These are phyloP conservation scores for Sutorius australiensis DNA, from an alignment of 768 basidiomycete species.

Conservation along the genomic window DNA sequence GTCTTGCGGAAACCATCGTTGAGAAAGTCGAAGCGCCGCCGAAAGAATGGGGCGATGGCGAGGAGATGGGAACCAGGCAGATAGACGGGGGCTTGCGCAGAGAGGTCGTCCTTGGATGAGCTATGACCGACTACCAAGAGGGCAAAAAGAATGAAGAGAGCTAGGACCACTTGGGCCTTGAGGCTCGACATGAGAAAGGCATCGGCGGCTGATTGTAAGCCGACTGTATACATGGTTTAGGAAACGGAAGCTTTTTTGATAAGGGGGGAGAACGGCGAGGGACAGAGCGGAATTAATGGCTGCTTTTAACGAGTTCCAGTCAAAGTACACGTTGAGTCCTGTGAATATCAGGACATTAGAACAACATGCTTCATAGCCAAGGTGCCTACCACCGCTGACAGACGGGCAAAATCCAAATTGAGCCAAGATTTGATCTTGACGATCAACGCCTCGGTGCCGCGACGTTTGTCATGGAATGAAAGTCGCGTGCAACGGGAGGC, in stretches of 20 bases:
- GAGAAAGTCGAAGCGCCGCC: conserved; percentile 65
- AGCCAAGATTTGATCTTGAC: conserved; percentile 16
- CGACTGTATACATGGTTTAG: conserved; percentile 40
- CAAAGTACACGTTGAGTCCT: conserved; percentile 23
- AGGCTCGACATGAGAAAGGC: conserved; percentile 34
- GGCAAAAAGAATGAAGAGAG: conserved; percentile 34
- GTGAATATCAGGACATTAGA: conserved; percentile 24
- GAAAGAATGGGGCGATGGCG: conserved; percentile 66
- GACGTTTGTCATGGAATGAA: conserved; percentile 9
- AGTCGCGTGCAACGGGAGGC: conserved; percentile 19
- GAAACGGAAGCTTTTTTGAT: conserved; percentile 26
- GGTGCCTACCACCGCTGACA: conserved; percentile 21
- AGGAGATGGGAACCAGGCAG: conserved; percentile 58
- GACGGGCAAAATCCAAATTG: conserved; percentile 12
- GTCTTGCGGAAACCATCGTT: conserved; percentile 68
- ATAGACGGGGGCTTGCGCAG: conserved; percentile 41
- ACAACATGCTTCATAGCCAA: conserved; percentile 19
- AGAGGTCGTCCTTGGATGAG: conserved; percentile 44
- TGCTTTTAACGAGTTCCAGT: conserved; percentile 21
- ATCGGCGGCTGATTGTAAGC: conserved; percentile 37
- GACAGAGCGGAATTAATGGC: conserved; percentile 20
- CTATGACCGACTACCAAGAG: conserved; percentile 36
- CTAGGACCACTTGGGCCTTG: conserved; percentile 33
- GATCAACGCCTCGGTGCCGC: conserved; percentile 30
- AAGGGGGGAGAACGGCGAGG: conserved; percentile 23